phyloP scores from a whole-genome alignment of 352 stramenopile species.

The Phytophthora kernoviae region DNA sequence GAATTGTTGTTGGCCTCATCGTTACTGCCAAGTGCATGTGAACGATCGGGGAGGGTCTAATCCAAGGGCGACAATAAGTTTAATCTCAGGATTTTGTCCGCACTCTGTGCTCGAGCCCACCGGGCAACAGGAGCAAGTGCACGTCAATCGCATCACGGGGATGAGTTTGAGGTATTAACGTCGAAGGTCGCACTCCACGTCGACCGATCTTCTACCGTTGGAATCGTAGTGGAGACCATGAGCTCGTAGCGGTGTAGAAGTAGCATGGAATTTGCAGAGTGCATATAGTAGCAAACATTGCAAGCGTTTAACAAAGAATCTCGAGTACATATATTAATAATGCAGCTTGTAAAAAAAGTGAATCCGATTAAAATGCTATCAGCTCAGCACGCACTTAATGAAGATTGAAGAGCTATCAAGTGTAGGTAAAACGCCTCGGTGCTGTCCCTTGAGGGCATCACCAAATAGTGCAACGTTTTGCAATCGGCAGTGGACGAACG shows the following conservation, averaged over 20 bases:
- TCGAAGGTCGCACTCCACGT: not conserved
- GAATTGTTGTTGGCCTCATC: too few species aligned
- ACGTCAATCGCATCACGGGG: constrained; percentile 1
- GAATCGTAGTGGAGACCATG: constrained; percentile 1
- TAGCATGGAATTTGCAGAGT: not conserved
- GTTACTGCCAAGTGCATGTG: not conserved
- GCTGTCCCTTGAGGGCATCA: constrained; percentile 5
- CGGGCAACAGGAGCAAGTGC: not conserved
- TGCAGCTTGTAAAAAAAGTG: too few species aligned
- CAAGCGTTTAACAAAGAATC: not conserved
- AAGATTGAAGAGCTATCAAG: constrained; percentile 12
- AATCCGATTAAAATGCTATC: too few species aligned
- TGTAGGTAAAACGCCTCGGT: not conserved
- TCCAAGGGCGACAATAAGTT: not conserved
- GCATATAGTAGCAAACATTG: not conserved
- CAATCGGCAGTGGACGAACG: constrained; percentile 28
- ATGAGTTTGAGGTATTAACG: not conserved
- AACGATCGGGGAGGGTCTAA: not conserved
- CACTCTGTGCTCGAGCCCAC: too few species aligned
- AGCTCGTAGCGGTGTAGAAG: not conserved
- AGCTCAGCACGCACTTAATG: too few species aligned
- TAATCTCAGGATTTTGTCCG: not conserved
- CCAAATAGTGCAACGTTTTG: constrained; percentile 17
- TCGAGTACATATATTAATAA: too few species aligned
- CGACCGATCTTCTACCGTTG: not conserved